A percentile compares a stretch with the other conserved stretches of the same genome.
phyloP scores from a whole-genome alignment of 441 rosid genomes.

The Melastoma candidum region DNA sequence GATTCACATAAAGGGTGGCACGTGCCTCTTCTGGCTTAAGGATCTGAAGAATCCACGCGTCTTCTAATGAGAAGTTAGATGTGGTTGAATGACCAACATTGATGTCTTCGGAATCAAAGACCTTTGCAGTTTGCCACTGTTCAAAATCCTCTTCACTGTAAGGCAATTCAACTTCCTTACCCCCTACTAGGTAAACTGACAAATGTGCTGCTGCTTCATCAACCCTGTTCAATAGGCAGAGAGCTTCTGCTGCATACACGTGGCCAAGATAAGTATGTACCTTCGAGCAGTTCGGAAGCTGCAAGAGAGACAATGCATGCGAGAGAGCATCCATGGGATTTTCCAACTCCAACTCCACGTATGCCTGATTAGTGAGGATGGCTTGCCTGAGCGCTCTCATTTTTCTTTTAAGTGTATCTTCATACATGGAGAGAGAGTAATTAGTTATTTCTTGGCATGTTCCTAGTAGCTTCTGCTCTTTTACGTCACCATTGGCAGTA shows the following conservation, averaged over 20 bases:
- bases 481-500: slow-evolving; percentile 55
- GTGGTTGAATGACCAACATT: slow-evolving; percentile 29
- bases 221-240: slow-evolving; percentile 74
- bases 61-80: slow-evolving; percentile 29
- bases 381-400: slow-evolving; percentile 59
- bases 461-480: slow-evolving; percentile 54
- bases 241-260: slow-evolving; percentile 88
- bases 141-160: slow-evolving; percentile 60
- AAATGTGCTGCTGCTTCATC: slow-evolving; percentile 75
- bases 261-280: slow-evolving; percentile 67
- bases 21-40: slow-evolving; percentile 85
- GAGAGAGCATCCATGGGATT: slow-evolving; percentile 75
- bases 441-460: slow-evolving; percentile 53
- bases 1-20: slow-evolving; percentile 66
- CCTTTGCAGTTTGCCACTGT: slow-evolving; percentile 44
- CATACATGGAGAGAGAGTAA: slow-evolving; percentile 48
- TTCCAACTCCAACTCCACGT: slow-evolving; percentile 79
- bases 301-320: slow-evolving; percentile 56
- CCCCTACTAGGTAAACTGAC: slow-evolving; percentile 52
- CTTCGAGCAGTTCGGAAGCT: slow-evolving; percentile 56
- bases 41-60: slow-evolving; percentile 27
- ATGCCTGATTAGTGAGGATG: slow-evolving; percentile 71
- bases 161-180: slow-evolving; percentile 48
- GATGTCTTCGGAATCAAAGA: slow-evolving; percentile 54
- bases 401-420: slow-evolving; percentile 40